These are phyloP conservation scores for Serendipita sp. DNA, from an alignment of 768 basidiomycete species.

Conservation along the genomic window DNA sequence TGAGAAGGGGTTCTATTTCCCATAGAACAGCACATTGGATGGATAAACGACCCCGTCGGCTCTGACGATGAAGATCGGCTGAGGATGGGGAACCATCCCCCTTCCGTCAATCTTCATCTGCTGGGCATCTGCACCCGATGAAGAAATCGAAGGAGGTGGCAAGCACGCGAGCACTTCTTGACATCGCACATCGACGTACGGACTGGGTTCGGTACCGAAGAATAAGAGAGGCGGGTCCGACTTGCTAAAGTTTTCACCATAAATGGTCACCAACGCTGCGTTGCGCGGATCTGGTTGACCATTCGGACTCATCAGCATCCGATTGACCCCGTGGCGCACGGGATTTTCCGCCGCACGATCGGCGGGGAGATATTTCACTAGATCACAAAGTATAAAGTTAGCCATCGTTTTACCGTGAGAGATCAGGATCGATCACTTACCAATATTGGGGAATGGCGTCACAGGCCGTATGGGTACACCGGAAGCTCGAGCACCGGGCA, in stretches of 20 bases:
- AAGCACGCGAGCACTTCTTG: conserved; percentile 33
- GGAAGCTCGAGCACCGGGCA: conserved; percentile 32
- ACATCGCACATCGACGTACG: conserved; percentile 78
- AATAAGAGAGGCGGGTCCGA: conserved; percentile 66
- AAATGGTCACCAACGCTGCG: conserved; percentile 68
- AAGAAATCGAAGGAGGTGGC: not conserved
- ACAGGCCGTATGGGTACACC: conserved; percentile 3
- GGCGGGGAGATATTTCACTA: conserved; percentile 76
- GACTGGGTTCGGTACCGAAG: conserved; percentile 75
- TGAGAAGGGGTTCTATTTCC: not conserved
- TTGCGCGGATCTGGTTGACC: conserved; percentile 66
- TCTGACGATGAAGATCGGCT: conserved; percentile 69
- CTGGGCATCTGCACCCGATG: conserved; percentile 50
- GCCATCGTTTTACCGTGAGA: not conserved
- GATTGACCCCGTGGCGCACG: conserved; percentile 24
- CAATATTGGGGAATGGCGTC: conserved; percentile 10
- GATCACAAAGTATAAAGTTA: not conserved
- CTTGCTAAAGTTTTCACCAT: conserved; percentile 83
- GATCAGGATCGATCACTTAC: conserved; percentile 43
- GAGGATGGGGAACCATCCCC: conserved; percentile 25
- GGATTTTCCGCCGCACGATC: conserved; percentile 75
- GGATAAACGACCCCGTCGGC: conserved; percentile 81
- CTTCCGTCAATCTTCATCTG: conserved; percentile 41
- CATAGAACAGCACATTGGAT: conserved; percentile 38
- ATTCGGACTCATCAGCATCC: not conserved